Evolutionary conservation across 2,329 filamentous ascomycete species (phyloP), one percentile per base, ranked within the genome.

Genomic region (Fusarium piperis): DNA sequence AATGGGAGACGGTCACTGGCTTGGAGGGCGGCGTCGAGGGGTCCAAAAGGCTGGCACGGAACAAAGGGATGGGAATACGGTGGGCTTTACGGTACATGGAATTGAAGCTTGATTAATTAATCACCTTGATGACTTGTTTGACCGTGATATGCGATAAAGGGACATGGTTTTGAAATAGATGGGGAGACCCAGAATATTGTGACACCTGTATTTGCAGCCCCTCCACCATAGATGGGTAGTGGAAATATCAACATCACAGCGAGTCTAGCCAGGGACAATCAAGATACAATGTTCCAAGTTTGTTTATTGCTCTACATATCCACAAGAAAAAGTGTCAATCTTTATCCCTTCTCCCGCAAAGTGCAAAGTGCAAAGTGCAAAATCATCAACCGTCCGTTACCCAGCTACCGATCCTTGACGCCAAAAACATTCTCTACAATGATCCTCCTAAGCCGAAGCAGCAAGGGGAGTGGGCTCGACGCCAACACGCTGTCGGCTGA

Each of bases 401-500:
- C 66, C 56, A 67, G 68, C 65, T 59, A 64, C 55, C 62, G 59
- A 65, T 56, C 61, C 64, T 56, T 68, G 62, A 75, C 66, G 66
- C 70, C 65, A 35, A 64, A 58, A 59, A 41, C 30, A 52, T 62
- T 64, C 53, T 61, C 57, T 51, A 33, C 30, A 23, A 18, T 28
- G 44, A 52, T 58, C 67, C 39, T 18, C 59, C 77, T 77, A 88
- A 72, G 84, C 86, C 73, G 81, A 78, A 67, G 83, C 82, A 41
- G 86, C 90, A 66, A 92, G 84, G 57, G 90, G 85, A 18, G 74
- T 62, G 30, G 92, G 91, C 81, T 92, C 89, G 36, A 98, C 96
- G 77, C 94, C 96, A 59, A 99, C 94, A 79, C 96, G 92, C 88
- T 98, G 94, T 88, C 95, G 97, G 82, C 93, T 92, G 71, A 99